A percentile compares a stretch with the other conserved stretches of the same genome.
phyloP scores from a whole-genome alignment of 2,329 filamentous ascomycete genomes.

The Claviceps africana region DNA sequence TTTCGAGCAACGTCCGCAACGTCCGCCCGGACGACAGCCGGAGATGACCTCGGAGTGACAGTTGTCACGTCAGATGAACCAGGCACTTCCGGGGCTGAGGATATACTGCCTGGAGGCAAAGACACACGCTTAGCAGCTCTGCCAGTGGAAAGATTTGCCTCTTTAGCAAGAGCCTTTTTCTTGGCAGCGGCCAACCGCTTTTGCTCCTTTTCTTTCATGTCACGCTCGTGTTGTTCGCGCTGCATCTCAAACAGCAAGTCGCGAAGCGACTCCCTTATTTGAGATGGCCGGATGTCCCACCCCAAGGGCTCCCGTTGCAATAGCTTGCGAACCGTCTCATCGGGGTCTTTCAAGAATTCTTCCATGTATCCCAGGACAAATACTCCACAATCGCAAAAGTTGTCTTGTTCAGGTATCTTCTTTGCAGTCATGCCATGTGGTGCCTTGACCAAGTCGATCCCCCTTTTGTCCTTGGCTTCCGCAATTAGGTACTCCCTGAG shows the following conservation, averaged over 20 bases:
- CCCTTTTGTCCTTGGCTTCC: slow-evolving; percentile 54
- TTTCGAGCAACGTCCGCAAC: not conserved
- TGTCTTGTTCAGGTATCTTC: slow-evolving; percentile 64
- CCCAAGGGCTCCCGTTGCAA: slow-evolving; percentile 40
- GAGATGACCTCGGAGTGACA: not conserved
- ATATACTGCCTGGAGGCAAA: not conserved
- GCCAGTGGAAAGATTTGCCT: not conserved
- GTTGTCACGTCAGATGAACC: not conserved
- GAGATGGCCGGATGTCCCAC: slow-evolving; percentile 41
- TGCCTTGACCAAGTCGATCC: slow-evolving; percentile 23
- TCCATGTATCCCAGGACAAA: slow-evolving; percentile 76
- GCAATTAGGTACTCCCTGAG: slow-evolving; percentile 64
- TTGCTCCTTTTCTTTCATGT: slow-evolving; percentile 24
- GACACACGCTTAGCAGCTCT: not conserved
- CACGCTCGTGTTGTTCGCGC: slow-evolving; percentile 35
- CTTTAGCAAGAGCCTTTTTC: slow-evolving; percentile 4
- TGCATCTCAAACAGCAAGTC: slow-evolving; percentile 51
- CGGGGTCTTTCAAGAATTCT: slow-evolving; percentile 64
- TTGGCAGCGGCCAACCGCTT: slow-evolving; percentile 16
- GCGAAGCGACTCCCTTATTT: slow-evolving; percentile 53
- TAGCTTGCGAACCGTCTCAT: slow-evolving; percentile 52
- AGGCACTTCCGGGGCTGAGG: not conserved
- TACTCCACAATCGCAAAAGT: slow-evolving; percentile 80
- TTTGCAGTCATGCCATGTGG: slow-evolving; percentile 50
- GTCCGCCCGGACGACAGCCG: no score